Conservation (phyloP, 768 basidiomycete species). For the Inosperma sp. region DNA sequence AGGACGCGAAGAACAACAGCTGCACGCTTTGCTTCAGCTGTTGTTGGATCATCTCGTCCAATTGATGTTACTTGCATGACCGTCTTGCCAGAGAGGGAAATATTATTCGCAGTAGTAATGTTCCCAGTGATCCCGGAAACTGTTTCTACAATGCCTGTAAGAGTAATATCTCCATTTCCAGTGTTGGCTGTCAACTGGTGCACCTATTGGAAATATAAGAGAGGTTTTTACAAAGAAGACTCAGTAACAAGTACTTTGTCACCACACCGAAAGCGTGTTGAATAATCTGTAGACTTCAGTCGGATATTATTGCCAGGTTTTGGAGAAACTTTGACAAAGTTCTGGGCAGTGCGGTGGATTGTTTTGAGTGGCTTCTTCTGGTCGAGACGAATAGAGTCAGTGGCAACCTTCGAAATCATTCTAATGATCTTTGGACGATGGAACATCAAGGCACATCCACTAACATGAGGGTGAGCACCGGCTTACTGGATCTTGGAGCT, state of each 20-base stretch:
- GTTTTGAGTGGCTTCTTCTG: slow-evolving; percentile 42
- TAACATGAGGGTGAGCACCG: not conserved
- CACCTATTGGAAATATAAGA: slow-evolving; percentile 18
- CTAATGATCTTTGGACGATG: slow-evolving; percentile 26
- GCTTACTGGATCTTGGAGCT: slow-evolving; percentile 34
- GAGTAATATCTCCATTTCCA: slow-evolving; percentile 32
- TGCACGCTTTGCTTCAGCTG: slow-evolving; percentile 48
- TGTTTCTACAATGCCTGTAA: slow-evolving; percentile 40
- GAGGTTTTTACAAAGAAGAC: not conserved
- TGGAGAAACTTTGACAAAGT: slow-evolving; percentile 9
- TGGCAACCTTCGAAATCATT: slow-evolving; percentile 43
- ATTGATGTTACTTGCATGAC: slow-evolving; percentile 42
- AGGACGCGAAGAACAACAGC: slow-evolving; percentile 39
- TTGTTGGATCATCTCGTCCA: slow-evolving; percentile 54
- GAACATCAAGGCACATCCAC: not conserved
- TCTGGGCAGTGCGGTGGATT: slow-evolving; percentile 39
- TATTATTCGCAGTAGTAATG: slow-evolving; percentile 23
- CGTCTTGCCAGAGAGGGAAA: slow-evolving; percentile 25
- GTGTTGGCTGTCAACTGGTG: slow-evolving; percentile 28
- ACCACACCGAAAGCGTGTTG: not conserved
- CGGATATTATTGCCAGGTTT: no score
- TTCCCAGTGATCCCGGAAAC: slow-evolving; percentile 36
- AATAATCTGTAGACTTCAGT: not conserved
- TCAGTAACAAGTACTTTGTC: not conserved
- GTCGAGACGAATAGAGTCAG: slow-evolving; percentile 43